Percentiles rank a stretch among this genome's conserved stretches.
Evolutionary conservation across 805 yeast species (phyloP).

Genomic region (Myxozyma mucilagina): DNA sequence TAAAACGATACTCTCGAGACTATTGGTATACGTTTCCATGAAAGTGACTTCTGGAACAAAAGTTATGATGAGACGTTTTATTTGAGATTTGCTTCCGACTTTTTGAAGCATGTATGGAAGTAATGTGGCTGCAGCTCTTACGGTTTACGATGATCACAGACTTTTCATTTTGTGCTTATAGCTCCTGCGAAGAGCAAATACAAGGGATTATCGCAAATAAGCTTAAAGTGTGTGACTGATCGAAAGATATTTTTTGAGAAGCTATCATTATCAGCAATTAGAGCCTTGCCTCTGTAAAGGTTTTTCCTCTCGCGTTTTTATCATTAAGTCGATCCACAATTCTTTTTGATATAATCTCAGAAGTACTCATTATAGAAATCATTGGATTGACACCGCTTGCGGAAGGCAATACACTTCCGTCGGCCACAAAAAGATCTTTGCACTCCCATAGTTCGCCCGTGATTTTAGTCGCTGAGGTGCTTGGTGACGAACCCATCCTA

Average conservation of each 20-base stretch:
- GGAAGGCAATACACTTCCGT: conserved; percentile 52
- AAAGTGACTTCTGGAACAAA: neutral
- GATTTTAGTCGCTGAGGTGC: conserved; percentile 47
- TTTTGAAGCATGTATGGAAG: too few relatives aligned
- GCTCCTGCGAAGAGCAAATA: too few relatives aligned
- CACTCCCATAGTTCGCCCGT: conserved; percentile 52
- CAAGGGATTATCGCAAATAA: too few relatives aligned
- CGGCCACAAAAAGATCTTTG: conserved; percentile 51
- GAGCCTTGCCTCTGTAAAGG: neutral
- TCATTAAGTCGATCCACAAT: conserved; percentile 38
- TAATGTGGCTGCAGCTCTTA: too few relatives aligned
- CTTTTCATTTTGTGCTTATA: too few relatives aligned
- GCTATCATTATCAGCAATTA: too few relatives aligned
- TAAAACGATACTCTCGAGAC: neutral
- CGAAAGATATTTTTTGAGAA: too few relatives aligned
- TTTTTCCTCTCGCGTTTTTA: neutral
- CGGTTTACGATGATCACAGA: too few relatives aligned
- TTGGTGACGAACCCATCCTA: conserved; percentile 52
- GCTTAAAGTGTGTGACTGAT: too few relatives aligned
- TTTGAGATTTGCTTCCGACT: too few relatives aligned
- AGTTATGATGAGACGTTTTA: too few relatives aligned
- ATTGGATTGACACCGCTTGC: conserved; percentile 59
- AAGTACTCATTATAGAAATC: conserved; percentile 51
- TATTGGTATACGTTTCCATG: neutral
- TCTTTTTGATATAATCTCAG: conserved; percentile 47